Evolutionary conservation across 2,329 filamentous ascomycete genomes (phyloP).

Genomic region (Zymoseptoria brevis): DNA sequence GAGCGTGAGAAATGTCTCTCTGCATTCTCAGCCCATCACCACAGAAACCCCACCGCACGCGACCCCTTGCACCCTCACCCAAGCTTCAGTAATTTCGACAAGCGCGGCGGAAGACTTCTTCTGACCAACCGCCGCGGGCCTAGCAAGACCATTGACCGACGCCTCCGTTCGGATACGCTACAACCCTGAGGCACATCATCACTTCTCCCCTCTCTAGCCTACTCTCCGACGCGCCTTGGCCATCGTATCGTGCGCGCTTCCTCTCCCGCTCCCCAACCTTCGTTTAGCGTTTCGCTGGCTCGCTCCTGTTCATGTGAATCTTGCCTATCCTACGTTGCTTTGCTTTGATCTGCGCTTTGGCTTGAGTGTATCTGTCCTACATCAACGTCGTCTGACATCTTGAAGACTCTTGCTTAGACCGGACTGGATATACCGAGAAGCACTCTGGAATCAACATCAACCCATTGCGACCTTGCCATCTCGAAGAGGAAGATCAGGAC

Average conservation of each 20-base stretch:
- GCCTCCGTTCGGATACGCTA: constrained; percentile 9
- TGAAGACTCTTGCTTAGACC: not conserved
- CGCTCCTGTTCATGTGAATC: not conserved
- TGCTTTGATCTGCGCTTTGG: not conserved
- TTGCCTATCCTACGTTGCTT: not conserved
- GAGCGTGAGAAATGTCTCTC: not conserved
- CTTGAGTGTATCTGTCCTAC: not conserved
- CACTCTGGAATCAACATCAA: not conserved
- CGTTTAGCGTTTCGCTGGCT: not conserved
- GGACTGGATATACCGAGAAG: not conserved
- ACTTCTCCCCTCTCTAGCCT: not conserved
- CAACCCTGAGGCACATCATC: constrained; percentile 3
- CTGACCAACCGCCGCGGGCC: not conserved
- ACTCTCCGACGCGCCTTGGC: not conserved
- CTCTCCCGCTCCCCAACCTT: not conserved
- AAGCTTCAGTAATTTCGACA: not conserved
- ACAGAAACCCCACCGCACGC: not conserved
- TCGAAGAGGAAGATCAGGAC: not conserved
- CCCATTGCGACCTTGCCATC: not conserved
- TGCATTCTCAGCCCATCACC: not conserved
- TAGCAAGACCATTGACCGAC: not conserved
- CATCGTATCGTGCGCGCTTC: not conserved
- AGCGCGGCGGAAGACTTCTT: constrained; percentile 6
- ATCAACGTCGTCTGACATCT: not conserved
- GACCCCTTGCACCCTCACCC: not conserved